phyloP scores from a whole-genome alignment of 768 basidiomycete species.

The Tephrocybe sp. region DNA sequence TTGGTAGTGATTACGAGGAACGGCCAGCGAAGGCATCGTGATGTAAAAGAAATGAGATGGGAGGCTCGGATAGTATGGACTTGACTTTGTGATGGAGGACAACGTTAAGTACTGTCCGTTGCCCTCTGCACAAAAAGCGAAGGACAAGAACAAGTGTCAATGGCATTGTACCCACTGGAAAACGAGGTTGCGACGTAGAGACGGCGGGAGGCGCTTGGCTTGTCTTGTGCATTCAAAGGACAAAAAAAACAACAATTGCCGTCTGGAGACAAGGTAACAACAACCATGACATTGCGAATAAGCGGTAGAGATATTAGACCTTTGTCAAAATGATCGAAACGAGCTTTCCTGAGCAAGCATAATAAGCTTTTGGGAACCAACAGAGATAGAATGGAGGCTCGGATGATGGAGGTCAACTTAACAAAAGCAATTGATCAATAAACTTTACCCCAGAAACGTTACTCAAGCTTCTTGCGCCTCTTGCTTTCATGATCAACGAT shows the following conservation, averaged over 20 bases:
- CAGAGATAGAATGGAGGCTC: neutral
- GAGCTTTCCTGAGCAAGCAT: neutral
- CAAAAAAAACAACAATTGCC: slow-evolving; percentile 16
- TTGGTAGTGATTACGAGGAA: slow-evolving; percentile 7
- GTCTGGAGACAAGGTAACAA: slow-evolving; percentile 12
- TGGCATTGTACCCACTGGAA: slow-evolving; percentile 10
- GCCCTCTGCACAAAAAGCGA: slow-evolving; percentile 4
- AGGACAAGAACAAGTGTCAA: slow-evolving; percentile 14
- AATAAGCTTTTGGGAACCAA: slow-evolving; percentile 1
- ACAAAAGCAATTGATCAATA: too few species aligned
- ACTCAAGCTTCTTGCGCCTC: too few species aligned
- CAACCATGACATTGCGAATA: slow-evolving; percentile 6
- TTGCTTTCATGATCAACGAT: too few species aligned
- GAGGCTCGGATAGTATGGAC: neutral
- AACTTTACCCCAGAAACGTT: too few species aligned
- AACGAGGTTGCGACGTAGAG: slow-evolving; percentile 14
- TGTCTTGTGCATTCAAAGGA: slow-evolving; percentile 10
- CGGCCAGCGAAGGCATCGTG: slow-evolving; percentile 9
- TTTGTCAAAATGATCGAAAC: neutral
- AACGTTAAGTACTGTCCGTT: slow-evolving; percentile 12
- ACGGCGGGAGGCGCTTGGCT: slow-evolving; percentile 6
- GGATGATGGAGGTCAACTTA: too few species aligned
- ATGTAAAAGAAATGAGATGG: neutral
- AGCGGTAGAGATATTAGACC: neutral
- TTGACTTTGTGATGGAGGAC: neutral